A percentile compares a stretch with the other conserved stretches of the same genome.
These are phyloP conservation scores for Sporothrix brasiliensis DNA, from an alignment of 2,329 filamentous ascomycete genomes.

Conservation along the genomic window DNA sequence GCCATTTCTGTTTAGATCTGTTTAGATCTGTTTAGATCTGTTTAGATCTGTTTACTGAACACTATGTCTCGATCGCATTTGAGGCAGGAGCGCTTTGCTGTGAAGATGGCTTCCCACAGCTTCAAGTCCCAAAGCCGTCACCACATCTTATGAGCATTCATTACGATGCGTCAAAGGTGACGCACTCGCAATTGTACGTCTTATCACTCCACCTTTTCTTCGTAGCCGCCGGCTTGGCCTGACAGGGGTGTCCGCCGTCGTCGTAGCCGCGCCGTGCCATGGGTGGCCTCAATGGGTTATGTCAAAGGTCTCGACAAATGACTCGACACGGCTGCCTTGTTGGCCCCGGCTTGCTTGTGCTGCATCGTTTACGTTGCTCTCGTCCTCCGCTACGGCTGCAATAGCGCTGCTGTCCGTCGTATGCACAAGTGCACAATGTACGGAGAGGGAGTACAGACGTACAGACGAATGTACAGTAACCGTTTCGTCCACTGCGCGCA, in stretches of 20 bases:
- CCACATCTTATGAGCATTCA: neutral
- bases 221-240: neutral
- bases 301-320: too few species aligned
- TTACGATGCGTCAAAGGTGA: too few species aligned
- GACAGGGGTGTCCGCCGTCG: neutral
- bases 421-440: neutral
- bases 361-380: too few species aligned
- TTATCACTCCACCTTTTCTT: neutral
- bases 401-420: neutral
- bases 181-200: too few species aligned
- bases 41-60: neutral
- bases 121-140: too few species aligned
- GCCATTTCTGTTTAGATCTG: neutral
- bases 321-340: neutral
- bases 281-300: neutral
- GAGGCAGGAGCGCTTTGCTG: neutral
- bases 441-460: neutral
- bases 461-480: neutral
- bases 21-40: neutral
- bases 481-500: neutral
- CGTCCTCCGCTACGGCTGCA: too few species aligned
- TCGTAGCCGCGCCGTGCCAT: constrained; percentile 13
- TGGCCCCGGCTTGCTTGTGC: neutral
- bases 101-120: neutral
- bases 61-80: neutral